Base-by-base conservation (phyloP, 2,329 filamentous ascomycete species). In the Trichoderma oligosporum region DNA sequence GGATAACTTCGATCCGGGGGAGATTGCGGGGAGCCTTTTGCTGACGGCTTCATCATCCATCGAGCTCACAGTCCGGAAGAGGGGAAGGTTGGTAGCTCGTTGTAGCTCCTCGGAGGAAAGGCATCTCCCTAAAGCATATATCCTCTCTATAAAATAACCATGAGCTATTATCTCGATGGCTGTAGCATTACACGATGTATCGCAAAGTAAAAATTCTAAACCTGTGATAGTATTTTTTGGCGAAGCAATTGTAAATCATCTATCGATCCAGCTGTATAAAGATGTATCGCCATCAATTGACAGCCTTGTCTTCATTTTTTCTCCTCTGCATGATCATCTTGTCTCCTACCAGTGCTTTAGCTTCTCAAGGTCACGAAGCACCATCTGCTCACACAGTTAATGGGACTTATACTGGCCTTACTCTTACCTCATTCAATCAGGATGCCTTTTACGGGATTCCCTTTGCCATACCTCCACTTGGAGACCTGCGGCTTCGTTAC, bases 391-490 rank as follows among this genome's bases (percentile, higher is more conserved):
- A 54, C 11, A 54, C 49, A n/a, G 29, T 54, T 4, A 54, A 54
- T 4, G 49, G 49, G 39, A 45, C 49, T 45, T 54, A 54, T n/a
- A 54, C 49, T 9, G 49, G 49, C 4, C 49, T 54, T 20, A 54
- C 8, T 45, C 49, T 54, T 14, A 14, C 18, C 20, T 25, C 39
- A 8, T 54, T 54, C 29, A 54, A 41, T 11, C 49, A 54, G 8
- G 49, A 54, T 14, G 49, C 49, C 39, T 54, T 54, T 36, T 54
- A 54, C 11, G 49, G 49, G 1, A 54, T 54, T 6, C 49, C 49
- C n/a, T 54, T 54, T 36, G 49, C 49, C 3, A 44, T 5, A 4
- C 49, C 49, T 36, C 49, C 49, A 4, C 27, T 54, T 6, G 39
- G 49, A 54, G 49, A 54, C 20, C n/a, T 54, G 4, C 6, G 49